Percentiles rank a stretch among this genome's conserved stretches.
Evolutionary conservation across 2,329 filamentous ascomycete genomes (phyloP).

Genomic region (Fusarium sambucinum): DNA sequence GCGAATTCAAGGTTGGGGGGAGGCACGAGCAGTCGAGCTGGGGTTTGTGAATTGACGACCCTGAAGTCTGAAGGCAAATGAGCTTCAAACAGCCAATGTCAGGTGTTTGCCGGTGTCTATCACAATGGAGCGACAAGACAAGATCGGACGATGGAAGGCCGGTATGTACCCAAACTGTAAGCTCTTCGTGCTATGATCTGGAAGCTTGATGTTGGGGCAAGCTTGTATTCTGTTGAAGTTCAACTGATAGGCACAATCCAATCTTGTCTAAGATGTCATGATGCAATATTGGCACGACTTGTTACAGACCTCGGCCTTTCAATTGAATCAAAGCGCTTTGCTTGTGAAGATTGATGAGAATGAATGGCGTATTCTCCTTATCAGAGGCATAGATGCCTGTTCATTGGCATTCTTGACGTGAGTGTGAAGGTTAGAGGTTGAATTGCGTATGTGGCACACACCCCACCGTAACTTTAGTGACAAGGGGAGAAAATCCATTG

Average conservation of each 20-base stretch:
- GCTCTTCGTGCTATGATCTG: slow-evolving; percentile 1
- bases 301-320: slow-evolving; percentile 26
- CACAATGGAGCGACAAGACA: not conserved
- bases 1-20: slow-evolving; percentile 34
- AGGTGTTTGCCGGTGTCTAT: slow-evolving; percentile 13
- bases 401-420: not conserved
- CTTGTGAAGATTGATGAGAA: slow-evolving; percentile 44
- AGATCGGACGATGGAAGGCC: not conserved
- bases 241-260: slow-evolving; percentile 23
- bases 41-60: slow-evolving; percentile 26
- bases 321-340: slow-evolving; percentile 5
- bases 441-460: slow-evolving; percentile 36
- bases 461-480: slow-evolving; percentile 37
- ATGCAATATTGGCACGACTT: slow-evolving; percentile 1
- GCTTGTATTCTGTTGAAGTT: slow-evolving; percentile 36
- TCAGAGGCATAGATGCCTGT: not conserved
- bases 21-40: slow-evolving; percentile 22
- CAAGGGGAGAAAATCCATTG: slow-evolving; percentile 45
- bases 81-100: not conserved
- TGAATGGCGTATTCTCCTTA: slow-evolving; percentile 18
- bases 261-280: slow-evolving; percentile 2
- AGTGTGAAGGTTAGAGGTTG: slow-evolving; percentile 30
- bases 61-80: slow-evolving; percentile 18
- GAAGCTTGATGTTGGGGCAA: slow-evolving; percentile 36
- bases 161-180: not conserved